Evolutionary conservation across 1,284 basidiomycete genomes (phyloP), one percentile per base, ranked within the genome.

Genomic region (Puccinia hordei): DNA sequence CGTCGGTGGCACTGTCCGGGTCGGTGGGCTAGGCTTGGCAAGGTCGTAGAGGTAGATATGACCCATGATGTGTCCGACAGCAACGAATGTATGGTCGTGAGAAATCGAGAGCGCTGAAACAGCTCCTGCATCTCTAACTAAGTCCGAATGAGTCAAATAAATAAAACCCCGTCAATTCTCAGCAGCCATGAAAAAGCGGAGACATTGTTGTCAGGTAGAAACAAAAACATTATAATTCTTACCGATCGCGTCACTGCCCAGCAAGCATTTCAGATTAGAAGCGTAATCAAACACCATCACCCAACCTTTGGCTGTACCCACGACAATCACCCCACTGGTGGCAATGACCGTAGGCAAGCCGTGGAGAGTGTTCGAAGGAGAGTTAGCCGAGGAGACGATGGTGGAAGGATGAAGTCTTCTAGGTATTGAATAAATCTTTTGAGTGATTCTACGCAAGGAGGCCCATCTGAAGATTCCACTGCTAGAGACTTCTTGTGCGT

Each of bases 31-130:
- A 0, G 94, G 92, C 46, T 89, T 88, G 71, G 90, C 89, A 72
- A 98, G 85, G 82, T 98, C 92, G 85, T 92, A 99, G 0, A 99
- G 88, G 83, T 92, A 91, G 59, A 99, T 91, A 83, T 93, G 89
- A 1, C 97, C 97, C 1, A 89, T 90, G 0, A 90, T 88, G 85
- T 98, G 94, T 0, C 97, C 97, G 0, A 92, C 92, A 0, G 92
- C 96, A 69, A 98, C 87, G 85, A 91, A 98, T 0, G 95, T 96
- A 83, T 95, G 93, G 84, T 99, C 97, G 82, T 93, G 91, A 3
- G 95, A 98, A 72, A 99, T 88, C 1, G 94, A 91, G 5, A 99
- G 86, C 0, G 95, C 92, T 8, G 94, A 97, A 22, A 97, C 93
- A n/a, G 92, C 86, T 19, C 94, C 94, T 22, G 91, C 87, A 13